These are phyloP conservation scores for Aspergillus affinis DNA, from an alignment of 495 filamentous ascomycete species.

Conservation along the genomic window DNA sequence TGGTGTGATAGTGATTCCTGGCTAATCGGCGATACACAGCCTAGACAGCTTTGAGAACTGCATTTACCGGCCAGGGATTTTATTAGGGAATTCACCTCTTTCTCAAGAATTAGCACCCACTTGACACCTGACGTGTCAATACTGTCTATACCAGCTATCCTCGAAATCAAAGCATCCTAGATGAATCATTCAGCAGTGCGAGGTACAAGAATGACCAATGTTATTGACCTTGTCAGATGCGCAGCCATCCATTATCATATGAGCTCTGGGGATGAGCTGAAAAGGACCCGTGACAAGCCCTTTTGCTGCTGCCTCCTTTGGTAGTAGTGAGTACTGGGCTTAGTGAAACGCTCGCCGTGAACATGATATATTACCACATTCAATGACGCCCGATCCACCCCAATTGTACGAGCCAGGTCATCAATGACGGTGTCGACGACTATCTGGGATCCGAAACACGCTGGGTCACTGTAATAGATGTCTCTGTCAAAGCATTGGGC, in stretches of 20 bases:
- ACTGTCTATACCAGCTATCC: constrained; percentile 47
- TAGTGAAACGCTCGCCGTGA: neutral
- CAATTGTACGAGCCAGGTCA: constrained; percentile 74
- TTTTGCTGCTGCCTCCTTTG: constrained; percentile 63
- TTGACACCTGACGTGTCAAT: constrained; percentile 53
- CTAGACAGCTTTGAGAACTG: constrained; percentile 35
- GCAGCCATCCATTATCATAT: constrained; percentile 23
- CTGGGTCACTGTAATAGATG: constrained; percentile 85
- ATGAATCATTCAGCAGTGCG: constrained; percentile 1
- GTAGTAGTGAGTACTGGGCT: neutral
- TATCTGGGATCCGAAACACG: constrained; percentile 72
- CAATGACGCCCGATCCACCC: constrained; percentile 37
- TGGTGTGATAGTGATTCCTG: constrained; percentile 51
- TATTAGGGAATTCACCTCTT: constrained; percentile 61
- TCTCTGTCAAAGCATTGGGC: constrained; percentile 53
- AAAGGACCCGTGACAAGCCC: constrained; percentile 64
- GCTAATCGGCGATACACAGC: constrained; percentile 76
- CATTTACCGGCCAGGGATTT: neutral
- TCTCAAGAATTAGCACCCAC: constrained; percentile 89
- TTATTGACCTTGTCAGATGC: constrained; percentile 18
- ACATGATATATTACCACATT: constrained; percentile 36
- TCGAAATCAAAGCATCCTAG: constrained; percentile 70
- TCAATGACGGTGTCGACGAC: constrained; percentile 80
- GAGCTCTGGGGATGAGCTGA: constrained; percentile 30
- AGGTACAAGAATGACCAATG: neutral